Base-by-base conservation (phyloP, 176 grass and related monocot species). In the Rhynchospora pubera region DNA sequence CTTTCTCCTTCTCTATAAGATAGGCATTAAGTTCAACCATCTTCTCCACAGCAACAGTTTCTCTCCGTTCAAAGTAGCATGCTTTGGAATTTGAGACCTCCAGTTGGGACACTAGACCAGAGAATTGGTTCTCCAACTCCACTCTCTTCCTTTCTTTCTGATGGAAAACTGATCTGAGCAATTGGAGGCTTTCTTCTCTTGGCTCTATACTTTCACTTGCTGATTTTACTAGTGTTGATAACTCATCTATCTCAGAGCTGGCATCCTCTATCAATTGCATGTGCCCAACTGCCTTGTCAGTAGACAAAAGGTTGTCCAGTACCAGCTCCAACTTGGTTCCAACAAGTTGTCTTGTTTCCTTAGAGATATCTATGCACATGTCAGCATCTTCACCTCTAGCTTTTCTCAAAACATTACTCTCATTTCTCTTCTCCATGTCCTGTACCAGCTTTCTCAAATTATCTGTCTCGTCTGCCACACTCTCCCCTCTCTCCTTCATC, bases 1-100 rank as follows among this genome's bases (percentile, higher is more conserved):
- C 82, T 84, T 86, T 89, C 62, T 80, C 86, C 84, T 95, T 93
- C 83, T 89, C 78, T 39, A 95, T 85, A 84, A 93, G 78, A 84
- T 61, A 70, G 90, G 73, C 74, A 74, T 81, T 65, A 13, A 50
- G 79, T 34, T 55, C 43, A 78, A 79, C 80, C 2, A 90, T 77
- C 87, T 89, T 91, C 51, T 82, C 82, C 32, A 59, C 76, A 48
- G 85, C 79, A 60, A 65, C 62, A 45, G 68, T 78, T 89, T 86
- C 88, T 80, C 84, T 87, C 78, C 80, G 44, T 75, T 83, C 85
- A 56, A 82, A 90, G 7, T 84, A 81, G 0, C 86, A 45, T 62
- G 77, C 87, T 45, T 93, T 84, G 16, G 89, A 87, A 71, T 85
- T 86, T 63, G 91, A 83, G 79, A 71, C 80, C 71, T 83, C 62